Percentiles rank a stretch among this genome's conserved stretches.
These are phyloP conservation scores for Penicillium sp. DNA, from an alignment of 2,329 filamentous ascomycete species.

Conservation along the genomic window DNA sequence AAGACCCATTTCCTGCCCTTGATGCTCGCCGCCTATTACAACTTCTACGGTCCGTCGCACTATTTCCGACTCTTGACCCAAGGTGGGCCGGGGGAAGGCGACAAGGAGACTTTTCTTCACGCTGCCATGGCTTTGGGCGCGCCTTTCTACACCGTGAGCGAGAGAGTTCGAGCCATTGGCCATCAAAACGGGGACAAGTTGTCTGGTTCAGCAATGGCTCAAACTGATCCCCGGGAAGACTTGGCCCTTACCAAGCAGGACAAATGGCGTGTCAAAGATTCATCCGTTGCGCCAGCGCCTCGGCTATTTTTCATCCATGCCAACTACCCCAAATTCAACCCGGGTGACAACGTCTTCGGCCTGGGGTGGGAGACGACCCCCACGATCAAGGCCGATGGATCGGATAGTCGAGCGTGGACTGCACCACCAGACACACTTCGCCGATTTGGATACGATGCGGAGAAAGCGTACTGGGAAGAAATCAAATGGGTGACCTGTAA, in stretches of 20 bases:
- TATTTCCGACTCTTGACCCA: conserved; percentile 37
- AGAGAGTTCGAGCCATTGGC: conserved; percentile 31
- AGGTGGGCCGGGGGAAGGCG: conserved; percentile 34
- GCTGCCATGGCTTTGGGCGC: conserved; percentile 30
- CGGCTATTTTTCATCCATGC: conserved; percentile 38
- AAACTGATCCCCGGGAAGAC: conserved; percentile 37
- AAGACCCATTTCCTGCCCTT: conserved; percentile 30
- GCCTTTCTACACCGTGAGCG: conserved; percentile 33
- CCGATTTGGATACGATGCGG: conserved; percentile 36
- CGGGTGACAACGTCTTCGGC: conserved; percentile 35
- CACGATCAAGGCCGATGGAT: conserved; percentile 31
- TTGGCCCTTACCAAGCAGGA: conserved; percentile 27
- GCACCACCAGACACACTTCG: conserved; percentile 28
- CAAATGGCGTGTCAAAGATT: conserved; percentile 31
- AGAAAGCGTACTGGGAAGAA: conserved; percentile 38
- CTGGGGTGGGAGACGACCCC: conserved; percentile 34
- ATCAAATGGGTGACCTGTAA: conserved; percentile 38
- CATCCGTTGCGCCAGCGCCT: conserved; percentile 26
- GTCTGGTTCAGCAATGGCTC: conserved; percentile 34
- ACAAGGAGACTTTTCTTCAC: conserved; percentile 37
- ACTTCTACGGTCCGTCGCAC: conserved; percentile 32
- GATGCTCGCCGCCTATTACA: conserved; percentile 34
- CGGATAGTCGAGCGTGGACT: conserved; percentile 34
- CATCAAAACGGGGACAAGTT: conserved; percentile 25
- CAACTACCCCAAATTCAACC: conserved; percentile 40